phyloP scores from a whole-genome alignment of 306 rosid genomes.

The Ochetophila trinervis region DNA sequence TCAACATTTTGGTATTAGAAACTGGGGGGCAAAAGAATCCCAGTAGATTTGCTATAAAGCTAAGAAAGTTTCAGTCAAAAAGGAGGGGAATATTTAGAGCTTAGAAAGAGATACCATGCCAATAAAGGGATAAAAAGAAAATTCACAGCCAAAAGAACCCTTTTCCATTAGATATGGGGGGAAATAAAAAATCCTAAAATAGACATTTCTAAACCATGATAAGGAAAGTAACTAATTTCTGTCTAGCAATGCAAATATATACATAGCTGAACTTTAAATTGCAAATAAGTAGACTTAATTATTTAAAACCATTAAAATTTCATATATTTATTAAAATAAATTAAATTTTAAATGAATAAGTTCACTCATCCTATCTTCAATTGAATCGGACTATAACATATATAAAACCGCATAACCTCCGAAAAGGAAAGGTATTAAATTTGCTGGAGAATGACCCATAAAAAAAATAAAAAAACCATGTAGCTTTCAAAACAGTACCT shows the following conservation, averaged over 20 bases:
- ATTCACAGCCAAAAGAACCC: conserved; percentile 54
- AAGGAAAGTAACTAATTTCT: not conserved
- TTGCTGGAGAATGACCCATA: conserved; percentile 42
- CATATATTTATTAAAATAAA: too few relatives aligned
- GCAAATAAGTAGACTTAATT: too few relatives aligned
- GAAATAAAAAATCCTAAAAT: conserved; percentile 33
- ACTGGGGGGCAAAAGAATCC: conserved; percentile 24
- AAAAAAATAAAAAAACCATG: conserved; percentile 19
- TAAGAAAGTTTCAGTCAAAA: conserved; percentile 58
- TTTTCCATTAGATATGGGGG: conserved; percentile 47
- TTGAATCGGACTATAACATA: too few relatives aligned
- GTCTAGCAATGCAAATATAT: not conserved
- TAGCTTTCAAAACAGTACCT: conserved; percentile 40
- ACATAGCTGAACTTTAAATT: too few relatives aligned
- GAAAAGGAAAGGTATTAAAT: conserved; percentile 59
- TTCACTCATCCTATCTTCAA: too few relatives aligned
- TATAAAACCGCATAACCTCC: conserved; percentile 15
- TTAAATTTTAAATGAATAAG: too few relatives aligned
- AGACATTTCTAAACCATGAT: conserved; percentile 39
- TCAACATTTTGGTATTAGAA: conserved; percentile 19
- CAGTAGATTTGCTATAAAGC: conserved; percentile 33
- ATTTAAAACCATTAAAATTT: too few relatives aligned
- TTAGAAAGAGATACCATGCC: conserved; percentile 53
- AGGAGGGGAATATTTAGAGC: conserved; percentile 34
- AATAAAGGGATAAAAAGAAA: conserved; percentile 55